These are phyloP conservation scores for Cynanchum wilfordii DNA, from an alignment of 257 asterid genomes.

Conservation along the genomic window DNA sequence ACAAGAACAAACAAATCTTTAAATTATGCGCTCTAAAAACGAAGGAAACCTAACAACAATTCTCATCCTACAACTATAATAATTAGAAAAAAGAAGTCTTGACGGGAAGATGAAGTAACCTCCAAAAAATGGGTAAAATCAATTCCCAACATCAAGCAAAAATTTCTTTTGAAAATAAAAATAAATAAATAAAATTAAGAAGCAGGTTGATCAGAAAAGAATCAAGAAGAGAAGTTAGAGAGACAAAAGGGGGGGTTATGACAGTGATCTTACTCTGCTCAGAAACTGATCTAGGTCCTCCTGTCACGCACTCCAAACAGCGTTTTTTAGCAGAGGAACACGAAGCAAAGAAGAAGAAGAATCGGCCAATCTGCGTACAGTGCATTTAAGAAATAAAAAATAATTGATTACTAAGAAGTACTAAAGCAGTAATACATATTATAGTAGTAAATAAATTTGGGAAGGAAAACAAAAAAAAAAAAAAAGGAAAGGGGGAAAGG, in stretches of 20 bases:
- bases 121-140: conserved; percentile 1
- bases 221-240: conserved; percentile 8
- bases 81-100: background rate
- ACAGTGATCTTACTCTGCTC: conserved; percentile 29
- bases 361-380: conserved; percentile 28
- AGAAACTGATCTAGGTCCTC: conserved; percentile 39
- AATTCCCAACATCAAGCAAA: conserved; percentile 2
- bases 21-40: background rate
- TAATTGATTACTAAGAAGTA: conserved; percentile 7
- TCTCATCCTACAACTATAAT: background rate
- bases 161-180: background rate
- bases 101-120: background rate
- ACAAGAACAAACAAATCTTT: background rate
- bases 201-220: conserved; percentile 14
- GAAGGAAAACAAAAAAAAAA: background rate
- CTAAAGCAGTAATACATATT: background rate
- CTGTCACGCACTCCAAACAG: conserved; percentile 6
- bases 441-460: background rate
- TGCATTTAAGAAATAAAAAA: conserved; percentile 15
- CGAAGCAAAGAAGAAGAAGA: conserved; percentile 24
- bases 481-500: conserved; percentile 10
- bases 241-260: conserved; percentile 11
- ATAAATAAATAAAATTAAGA: conserved; percentile 10
- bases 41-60: conserved; percentile 2
- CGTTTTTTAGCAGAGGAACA: conserved; percentile 23